Conservation (phyloP, 805 yeast genomes). For the Myxozyma neglecta region DNA sequence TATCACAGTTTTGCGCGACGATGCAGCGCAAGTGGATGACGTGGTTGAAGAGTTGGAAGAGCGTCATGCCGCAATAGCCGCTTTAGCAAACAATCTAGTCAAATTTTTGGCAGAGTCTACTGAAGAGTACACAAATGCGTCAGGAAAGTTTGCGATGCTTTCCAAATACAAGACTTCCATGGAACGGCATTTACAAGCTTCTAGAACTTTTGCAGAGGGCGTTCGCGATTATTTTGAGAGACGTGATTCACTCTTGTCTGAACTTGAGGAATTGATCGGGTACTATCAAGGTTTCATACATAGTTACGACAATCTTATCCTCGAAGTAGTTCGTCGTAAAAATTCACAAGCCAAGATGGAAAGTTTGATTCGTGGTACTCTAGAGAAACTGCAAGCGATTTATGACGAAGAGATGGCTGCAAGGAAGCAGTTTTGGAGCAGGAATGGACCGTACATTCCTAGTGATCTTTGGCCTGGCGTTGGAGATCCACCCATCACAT, state of each 20-base stretch:
- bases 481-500: slow-evolving; percentile 40
- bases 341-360: slow-evolving; percentile 46
- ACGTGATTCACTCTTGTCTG: slow-evolving; percentile 38
- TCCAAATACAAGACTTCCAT: background rate
- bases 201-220: slow-evolving; percentile 36
- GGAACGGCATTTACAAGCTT: slow-evolving; percentile 12
- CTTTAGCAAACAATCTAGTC: slow-evolving; percentile 2
- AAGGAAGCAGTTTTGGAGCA: slow-evolving; percentile 48
- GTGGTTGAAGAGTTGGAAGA: slow-evolving; percentile 27
- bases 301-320: slow-evolving; percentile 53
- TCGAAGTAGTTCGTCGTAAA: slow-evolving; percentile 56
- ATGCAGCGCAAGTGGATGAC: slow-evolving; percentile 40
- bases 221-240: slow-evolving; percentile 34
- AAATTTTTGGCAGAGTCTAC: slow-evolving; percentile 17
- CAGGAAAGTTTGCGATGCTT: background rate
- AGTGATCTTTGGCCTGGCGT: slow-evolving; percentile 52
- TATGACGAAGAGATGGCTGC: slow-evolving; percentile 47
- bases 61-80: slow-evolving; percentile 19
- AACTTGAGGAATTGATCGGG: slow-evolving; percentile 45
- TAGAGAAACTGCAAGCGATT: slow-evolving; percentile 43
- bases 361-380: slow-evolving; percentile 46
- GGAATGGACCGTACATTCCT: slow-evolving; percentile 60
- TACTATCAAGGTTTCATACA: slow-evolving; percentile 54
- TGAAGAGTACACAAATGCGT: background rate
- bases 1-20: slow-evolving; percentile 51